phyloP scores from a whole-genome alignment of 2,329 filamentous ascomycete species.

The Verticillium isaacii region DNA sequence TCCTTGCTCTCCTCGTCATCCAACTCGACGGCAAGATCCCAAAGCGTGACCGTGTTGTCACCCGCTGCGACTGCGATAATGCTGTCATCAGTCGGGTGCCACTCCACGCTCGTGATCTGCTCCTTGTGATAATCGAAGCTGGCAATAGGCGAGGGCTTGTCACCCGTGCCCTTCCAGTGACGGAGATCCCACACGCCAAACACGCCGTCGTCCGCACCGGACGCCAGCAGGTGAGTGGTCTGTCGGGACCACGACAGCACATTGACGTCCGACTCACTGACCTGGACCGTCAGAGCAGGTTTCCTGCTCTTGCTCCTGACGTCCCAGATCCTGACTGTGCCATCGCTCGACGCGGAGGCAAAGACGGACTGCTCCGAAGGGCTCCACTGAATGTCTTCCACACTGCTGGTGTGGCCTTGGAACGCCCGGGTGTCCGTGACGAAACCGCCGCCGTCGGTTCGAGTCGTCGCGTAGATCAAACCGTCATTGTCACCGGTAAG shows the following conservation, averaged over 20 bases:
- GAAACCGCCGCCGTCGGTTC: slow-evolving; percentile 84
- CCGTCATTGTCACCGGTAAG: slow-evolving; percentile 90
- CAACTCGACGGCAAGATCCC: slow-evolving; percentile 94
- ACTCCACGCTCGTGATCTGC: slow-evolving; percentile 92
- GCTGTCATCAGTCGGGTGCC: slow-evolving; percentile 96
- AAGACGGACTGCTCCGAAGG: slow-evolving; percentile 92
- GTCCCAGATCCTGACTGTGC: slow-evolving; percentile 95
- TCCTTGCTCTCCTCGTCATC: slow-evolving; percentile 96
- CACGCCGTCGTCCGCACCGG: slow-evolving; percentile 86
- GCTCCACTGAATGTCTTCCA: slow-evolving; percentile 97
- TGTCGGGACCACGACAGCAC: slow-evolving; percentile 93
- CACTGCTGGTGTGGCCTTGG: slow-evolving; percentile 74
- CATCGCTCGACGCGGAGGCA: slow-evolving; percentile 88
- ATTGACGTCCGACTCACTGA: slow-evolving; percentile 84
- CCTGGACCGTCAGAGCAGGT: slow-evolving; percentile 80
- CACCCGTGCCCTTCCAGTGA: slow-evolving; percentile 68
- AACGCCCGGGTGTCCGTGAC: slow-evolving; percentile 81
- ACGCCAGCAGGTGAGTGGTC: slow-evolving; percentile 84
- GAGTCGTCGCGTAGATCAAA: slow-evolving; percentile 80
- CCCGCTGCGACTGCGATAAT: slow-evolving; percentile 89
- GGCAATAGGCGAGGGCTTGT: slow-evolving; percentile 75
- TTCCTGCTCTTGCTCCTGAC: slow-evolving; percentile 83
- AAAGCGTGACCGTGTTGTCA: slow-evolving; percentile 90
- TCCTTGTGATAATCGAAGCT: slow-evolving; percentile 94
- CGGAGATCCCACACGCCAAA: slow-evolving; percentile 97